A percentile compares a stretch with the other conserved stretches of the same genome.
These are phyloP conservation scores for Neonectria coccinea DNA, from an alignment of 2,329 filamentous ascomycete genomes.

Conservation along the genomic window DNA sequence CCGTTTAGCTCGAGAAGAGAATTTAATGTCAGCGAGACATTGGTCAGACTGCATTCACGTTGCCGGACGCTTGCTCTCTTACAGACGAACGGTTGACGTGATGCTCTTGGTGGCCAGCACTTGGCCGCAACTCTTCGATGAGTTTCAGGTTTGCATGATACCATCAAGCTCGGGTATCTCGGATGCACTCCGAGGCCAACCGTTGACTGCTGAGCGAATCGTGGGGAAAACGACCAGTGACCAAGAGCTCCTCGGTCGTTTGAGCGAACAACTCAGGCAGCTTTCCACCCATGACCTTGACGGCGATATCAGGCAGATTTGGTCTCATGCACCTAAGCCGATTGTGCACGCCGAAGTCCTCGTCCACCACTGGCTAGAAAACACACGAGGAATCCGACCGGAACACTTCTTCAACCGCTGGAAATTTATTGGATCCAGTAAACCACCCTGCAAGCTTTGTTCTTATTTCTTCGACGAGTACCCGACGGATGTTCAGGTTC, in stretches of 20 bases:
- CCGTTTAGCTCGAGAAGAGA: conserved; percentile 13
- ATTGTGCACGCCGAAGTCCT: conserved; percentile 25
- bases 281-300: conserved; percentile 2
- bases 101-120: not conserved
- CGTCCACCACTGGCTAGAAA: conserved; percentile 20
- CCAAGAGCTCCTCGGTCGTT: not conserved
- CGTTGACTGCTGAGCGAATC: conserved; percentile 2
- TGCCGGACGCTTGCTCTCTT: conserved; percentile 20
- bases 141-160: conserved; percentile 15
- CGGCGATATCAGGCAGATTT: not conserved
- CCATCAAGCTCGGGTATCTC: conserved; percentile 5
- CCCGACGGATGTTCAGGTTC: conserved; percentile 17
- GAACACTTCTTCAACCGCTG: conserved; percentile 16
- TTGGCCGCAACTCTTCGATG: conserved; percentile 12
- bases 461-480: conserved; percentile 25
- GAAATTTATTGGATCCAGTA: conserved; percentile 23
- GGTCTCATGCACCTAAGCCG: not conserved
- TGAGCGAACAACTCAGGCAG: not conserved
- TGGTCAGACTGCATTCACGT: conserved; percentile 17
- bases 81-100: conserved; percentile 9
- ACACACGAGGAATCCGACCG: conserved; percentile 17
- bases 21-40: not conserved
- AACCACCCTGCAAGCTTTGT: conserved; percentile 25
- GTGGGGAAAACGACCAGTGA: not conserved
- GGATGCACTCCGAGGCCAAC: not conserved